Percentiles rank a stretch among this genome's conserved stretches.
phyloP scores from a whole-genome alignment of 441 rosid species.

The Gossypium gossypioides region DNA sequence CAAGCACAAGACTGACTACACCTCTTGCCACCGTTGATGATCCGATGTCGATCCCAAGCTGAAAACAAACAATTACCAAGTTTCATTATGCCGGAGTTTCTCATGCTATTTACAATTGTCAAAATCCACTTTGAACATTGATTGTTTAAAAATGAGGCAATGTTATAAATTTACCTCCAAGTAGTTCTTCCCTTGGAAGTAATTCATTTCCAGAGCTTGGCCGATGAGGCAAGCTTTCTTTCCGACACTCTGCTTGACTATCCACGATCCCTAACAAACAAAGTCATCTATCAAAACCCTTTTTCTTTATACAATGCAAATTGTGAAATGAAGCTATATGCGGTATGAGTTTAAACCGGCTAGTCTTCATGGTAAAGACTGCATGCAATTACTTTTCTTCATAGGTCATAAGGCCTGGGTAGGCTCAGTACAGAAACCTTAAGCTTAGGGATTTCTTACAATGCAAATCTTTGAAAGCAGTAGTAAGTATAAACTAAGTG shows the following conservation, averaged over 20 bases:
- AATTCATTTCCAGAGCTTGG: constrained; percentile 85
- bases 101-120: not conserved
- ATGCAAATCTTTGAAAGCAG: not conserved
- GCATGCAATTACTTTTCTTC: not conserved
- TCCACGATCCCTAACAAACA: constrained; percentile 85
- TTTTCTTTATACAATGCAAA: not conserved
- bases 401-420: not conserved
- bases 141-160: not conserved
- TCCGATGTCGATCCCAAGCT: constrained; percentile 90
- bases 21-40: constrained; percentile 95
- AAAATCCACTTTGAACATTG: not conserved
- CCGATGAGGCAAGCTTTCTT: constrained; percentile 93
- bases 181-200: constrained; percentile 81
- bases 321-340: not conserved
- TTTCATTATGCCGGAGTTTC: not conserved
- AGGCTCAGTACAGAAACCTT: not conserved
- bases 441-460: not conserved
- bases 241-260: constrained; percentile 95
- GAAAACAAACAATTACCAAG: constrained; percentile 15
- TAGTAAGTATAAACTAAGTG: not conserved
- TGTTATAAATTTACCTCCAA: constrained; percentile 54
- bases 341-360: not conserved
- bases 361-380: not conserved
- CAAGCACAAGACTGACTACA: constrained; percentile 90
- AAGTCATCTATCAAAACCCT: constrained; percentile 3